Evolutionary conservation across 257 asterid species (phyloP).

Genomic region (Anisodus tanguticus): DNA sequence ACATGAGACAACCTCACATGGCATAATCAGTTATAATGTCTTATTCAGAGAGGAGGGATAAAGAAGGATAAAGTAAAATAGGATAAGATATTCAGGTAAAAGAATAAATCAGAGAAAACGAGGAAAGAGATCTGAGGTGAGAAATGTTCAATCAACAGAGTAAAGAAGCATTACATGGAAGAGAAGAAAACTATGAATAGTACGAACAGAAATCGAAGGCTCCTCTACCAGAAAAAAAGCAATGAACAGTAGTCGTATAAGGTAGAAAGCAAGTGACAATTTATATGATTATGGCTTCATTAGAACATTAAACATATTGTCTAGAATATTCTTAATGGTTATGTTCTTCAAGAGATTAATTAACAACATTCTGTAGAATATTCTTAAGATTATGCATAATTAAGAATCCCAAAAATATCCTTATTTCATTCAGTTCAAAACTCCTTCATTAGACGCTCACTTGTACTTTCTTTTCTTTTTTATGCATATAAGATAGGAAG

Average conservation of each 20-base stretch:
- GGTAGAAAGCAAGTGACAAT: neutral
- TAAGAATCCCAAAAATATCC: neutral
- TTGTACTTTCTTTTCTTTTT: neutral
- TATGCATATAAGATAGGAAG: neutral
- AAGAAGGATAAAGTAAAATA: neutral
- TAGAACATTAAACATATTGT: neutral
- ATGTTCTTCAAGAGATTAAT: neutral
- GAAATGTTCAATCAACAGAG: neutral
- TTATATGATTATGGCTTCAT: neutral
- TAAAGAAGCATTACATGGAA: neutral
- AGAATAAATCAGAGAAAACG: neutral
- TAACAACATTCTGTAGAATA: neutral
- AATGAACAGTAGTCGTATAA: neutral
- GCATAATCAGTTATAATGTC: neutral
- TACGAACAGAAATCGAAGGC: neutral
- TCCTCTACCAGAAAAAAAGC: neutral
- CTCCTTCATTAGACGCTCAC: neutral
- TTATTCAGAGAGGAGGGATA: constrained; percentile 17
- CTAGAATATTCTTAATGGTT: neutral
- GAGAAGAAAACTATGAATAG: neutral
- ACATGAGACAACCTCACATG: constrained; percentile 18
- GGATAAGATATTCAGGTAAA: neutral
- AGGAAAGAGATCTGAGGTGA: neutral
- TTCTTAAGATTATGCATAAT: neutral
- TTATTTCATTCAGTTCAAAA: neutral